Evolutionary conservation across 371 early-diverging fungal species (phyloP), one percentile per base, ranked within the genome.

Genomic region (Mucor mucedo): DNA sequence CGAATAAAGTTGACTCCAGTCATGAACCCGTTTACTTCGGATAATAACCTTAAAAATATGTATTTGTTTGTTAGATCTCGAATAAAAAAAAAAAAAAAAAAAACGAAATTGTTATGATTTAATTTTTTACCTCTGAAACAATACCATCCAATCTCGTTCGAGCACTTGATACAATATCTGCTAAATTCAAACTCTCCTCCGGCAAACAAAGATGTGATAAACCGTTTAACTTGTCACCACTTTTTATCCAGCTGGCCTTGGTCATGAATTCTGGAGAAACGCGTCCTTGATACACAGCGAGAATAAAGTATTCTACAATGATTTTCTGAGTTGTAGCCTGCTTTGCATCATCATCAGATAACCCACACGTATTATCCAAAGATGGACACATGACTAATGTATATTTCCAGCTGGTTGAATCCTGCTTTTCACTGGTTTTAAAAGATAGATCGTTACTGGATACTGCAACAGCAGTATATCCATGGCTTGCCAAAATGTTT

Each of bases 261-360:
- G 58, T 49, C 55, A 75, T 65, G 1, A 52, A 64, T 9, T 71
- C 61, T 10, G 75, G 62, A 9, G 57, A 48, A 27, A 55, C 63
- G 2, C 42, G 50, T n/a, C 68, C 70, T 40, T 73, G 75, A 45
- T 75, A 71, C 2, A 73, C 71, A 11, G 71, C 67, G 14, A 79
- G 58, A 11, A 79, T 59, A 63, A 73, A 79, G 38, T 79, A 79
- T 39, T 79, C 73, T 5, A 79, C 54, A 38, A 64, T 64, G 10
- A 66, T 57, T 27, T 30, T 47, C 11, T 13, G 33, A 4, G 29
- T 40, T 28, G 42, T 38, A 7, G 9, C 5, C 32, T 16, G 21
- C 10, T 32, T 55, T 11, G 30, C 27, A 48, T 41, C 21, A 35
- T 53, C 44, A 14, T 33, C 8, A 3, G 50, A 50, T 50, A 3